Evolutionary conservation across 1,284 basidiomycete species (phyloP).

Genomic region (Malassezia slooffiae): DNA sequence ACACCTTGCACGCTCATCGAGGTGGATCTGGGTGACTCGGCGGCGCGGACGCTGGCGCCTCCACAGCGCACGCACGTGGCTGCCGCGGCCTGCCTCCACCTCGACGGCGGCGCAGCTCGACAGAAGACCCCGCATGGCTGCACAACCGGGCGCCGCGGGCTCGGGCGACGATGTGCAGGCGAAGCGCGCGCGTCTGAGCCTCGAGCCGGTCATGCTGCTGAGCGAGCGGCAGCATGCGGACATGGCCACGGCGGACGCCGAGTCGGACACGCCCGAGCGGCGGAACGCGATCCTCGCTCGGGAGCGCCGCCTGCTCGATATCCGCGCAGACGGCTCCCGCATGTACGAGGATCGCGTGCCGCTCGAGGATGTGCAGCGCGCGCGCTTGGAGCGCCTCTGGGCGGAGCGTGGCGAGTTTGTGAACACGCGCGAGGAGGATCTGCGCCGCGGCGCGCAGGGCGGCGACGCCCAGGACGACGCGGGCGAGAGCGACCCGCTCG

Average conservation of each 20-base stretch:
- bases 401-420: constrained; percentile 35
- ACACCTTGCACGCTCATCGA: constrained; percentile 10
- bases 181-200: neutral
- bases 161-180: no score
- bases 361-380: constrained; percentile 2
- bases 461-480: no score
- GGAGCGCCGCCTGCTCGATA: constrained; percentile 12
- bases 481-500: no score
- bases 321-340: constrained; percentile 7
- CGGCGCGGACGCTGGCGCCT: no score
- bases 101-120: no score
- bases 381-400: constrained; percentile 24
- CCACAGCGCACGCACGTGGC: no score
- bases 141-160: no score
- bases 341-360: neutral
- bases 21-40: no score
- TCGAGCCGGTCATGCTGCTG: constrained; percentile 1
- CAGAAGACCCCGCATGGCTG: no score
- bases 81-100: no score
- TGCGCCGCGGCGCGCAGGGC: neutral
- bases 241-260: neutral
- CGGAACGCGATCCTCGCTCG: neutral
- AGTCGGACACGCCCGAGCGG: neutral
- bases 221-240: neutral
- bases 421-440: constrained; percentile 11